Base-by-base conservation (phyloP, 108 stramenopile species). In the Cylindrotheca fusiformis region DNA sequence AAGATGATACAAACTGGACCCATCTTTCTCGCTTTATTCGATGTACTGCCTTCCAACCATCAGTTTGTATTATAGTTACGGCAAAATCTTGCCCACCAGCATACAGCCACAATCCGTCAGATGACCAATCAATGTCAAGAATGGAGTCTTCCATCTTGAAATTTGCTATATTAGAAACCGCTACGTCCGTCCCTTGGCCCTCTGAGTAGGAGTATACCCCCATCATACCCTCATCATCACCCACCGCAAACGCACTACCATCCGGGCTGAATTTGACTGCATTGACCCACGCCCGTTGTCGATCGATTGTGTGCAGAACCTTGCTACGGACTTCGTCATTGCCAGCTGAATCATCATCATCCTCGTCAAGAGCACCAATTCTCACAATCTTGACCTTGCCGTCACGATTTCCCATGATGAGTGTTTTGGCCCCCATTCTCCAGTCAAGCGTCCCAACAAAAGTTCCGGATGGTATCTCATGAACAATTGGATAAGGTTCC, bases 361-460 rank as follows among this genome's bases (percentile, higher is more conserved):
- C 32, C 26, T 78, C 63, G n/a, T 67, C 63, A 2, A 49, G 47
- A 23, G 66, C 48, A 52, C 75, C 58, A 31, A 88, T 55, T 14
- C 81, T 71, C 23, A 77, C 71, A 60, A 88, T 67, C 4, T 63
- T 68, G 28, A 73, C 77, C 61, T 73, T 76, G 32, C 81, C 81
- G 12, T 79, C 68, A 19, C 87, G 68, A 60, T 72, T 84, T 6
- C 81, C 87, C 57, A 83, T 82, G n/a, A 82, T 74, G 5, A 88
- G 54, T 19, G 78, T 75, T 48, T 81, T 78, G 14, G 81, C 72
- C 30, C 74, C 74, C 29, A 46, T 55, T 17, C 55, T 53, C 87
- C 87, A 88, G 52, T 70, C 53, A 20, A 88, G 59, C 1, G 87
- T 71, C 10, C 81, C 81, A 1, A 88, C 87, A 63, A 83, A 88